Percentiles rank a stretch among this genome's conserved stretches.
These are phyloP conservation scores for Cynara cardunculus DNA, from an alignment of 129 eudicot genomes.

Conservation along the genomic window DNA sequence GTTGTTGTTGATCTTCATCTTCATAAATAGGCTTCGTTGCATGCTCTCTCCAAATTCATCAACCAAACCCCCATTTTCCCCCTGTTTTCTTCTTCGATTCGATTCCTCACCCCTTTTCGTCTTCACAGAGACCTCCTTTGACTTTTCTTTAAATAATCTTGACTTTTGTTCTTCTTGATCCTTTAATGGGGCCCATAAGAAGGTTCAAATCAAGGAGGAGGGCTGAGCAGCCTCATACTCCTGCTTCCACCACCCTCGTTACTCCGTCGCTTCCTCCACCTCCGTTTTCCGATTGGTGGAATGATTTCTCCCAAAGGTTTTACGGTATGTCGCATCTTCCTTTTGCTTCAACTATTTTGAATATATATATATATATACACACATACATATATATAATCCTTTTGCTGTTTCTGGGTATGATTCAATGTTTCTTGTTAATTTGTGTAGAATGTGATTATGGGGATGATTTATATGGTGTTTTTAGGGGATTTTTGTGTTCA, in stretches of 20 bases:
- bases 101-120: background rate
- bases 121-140: slow-evolving; percentile 13
- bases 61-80: background rate
- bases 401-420: slow-evolving; percentile 19
- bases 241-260: slow-evolving; percentile 15
- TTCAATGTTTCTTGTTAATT: slow-evolving; percentile 6
- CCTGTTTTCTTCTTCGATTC: slow-evolving; percentile 8
- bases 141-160: background rate
- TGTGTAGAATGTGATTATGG: slow-evolving; percentile 14
- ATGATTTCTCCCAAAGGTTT: slow-evolving; percentile 48
- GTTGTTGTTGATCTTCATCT: background rate
- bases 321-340: slow-evolving; percentile 33
- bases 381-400: background rate
- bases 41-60: slow-evolving; percentile 19
- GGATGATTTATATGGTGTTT: slow-evolving; percentile 1
- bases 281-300: slow-evolving; percentile 57
- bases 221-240: slow-evolving; percentile 16
- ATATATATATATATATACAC: background rate
- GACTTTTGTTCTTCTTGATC: slow-evolving; percentile 16
- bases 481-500: slow-evolving; percentile 13
- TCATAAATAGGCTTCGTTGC: slow-evolving; percentile 5
- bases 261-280: slow-evolving; percentile 21
- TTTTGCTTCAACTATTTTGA: background rate
- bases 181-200: slow-evolving; percentile 48
- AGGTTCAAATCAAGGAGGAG: slow-evolving; percentile 35